Conservation (phyloP, 2,329 filamentous ascomycete genomes). For the Ceratocystis diversiconidia region DNA sequence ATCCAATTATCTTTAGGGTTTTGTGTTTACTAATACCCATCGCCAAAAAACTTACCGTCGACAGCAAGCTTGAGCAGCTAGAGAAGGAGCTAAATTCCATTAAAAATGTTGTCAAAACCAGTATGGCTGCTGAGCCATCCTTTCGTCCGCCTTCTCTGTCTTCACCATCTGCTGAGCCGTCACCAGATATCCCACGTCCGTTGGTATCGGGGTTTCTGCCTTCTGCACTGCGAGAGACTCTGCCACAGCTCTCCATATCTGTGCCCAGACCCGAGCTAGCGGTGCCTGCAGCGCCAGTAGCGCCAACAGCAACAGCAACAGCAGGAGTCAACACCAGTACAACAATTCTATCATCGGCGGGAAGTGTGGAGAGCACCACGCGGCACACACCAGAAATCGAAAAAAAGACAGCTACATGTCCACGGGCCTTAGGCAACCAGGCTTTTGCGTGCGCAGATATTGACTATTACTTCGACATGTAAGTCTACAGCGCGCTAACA, state of each 20-base stretch:
- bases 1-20: background rate
- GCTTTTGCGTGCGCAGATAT: slow-evolving; percentile 39
- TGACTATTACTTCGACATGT: slow-evolving; percentile 42
- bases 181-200: background rate
- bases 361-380: background rate
- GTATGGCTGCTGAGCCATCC: slow-evolving; percentile 5
- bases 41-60: background rate
- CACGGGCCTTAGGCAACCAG: slow-evolving; percentile 28
- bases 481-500: slow-evolving; percentile 12
- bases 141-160: background rate
- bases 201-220: background rate
- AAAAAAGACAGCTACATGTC: slow-evolving; percentile 1
- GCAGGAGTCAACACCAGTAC: background rate
- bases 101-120: slow-evolving; percentile 35
- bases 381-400: background rate
- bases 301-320: background rate
- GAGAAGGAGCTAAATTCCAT: slow-evolving; percentile 41
- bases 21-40: background rate
- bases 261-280: background rate
- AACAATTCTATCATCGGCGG: background rate
- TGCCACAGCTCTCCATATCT: background rate
- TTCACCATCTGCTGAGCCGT: background rate
- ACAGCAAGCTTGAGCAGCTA: slow-evolving; percentile 40
- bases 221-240: background rate
- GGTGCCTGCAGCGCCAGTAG: background rate